phyloP scores from a whole-genome alignment of 192 early-diverging fungal species.

The Dispira simplex region DNA sequence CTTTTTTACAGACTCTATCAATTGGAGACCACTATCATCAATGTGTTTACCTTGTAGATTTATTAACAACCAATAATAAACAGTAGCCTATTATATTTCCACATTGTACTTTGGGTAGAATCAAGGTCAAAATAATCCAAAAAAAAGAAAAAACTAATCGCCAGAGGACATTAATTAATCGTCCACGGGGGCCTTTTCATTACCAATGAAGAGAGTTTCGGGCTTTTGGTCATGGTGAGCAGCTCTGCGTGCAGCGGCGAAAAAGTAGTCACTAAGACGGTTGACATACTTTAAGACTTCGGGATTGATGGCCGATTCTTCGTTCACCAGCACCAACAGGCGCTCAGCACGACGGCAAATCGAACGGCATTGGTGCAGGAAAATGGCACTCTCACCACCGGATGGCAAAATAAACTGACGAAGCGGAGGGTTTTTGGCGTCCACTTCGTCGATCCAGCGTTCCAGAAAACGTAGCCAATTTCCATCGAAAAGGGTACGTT shows the following conservation, averaged over 20 bases:
- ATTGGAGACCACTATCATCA: too few species aligned
- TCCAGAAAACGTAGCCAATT: conserved; percentile 6
- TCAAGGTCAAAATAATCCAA: too few species aligned
- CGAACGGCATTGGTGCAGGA: conserved; percentile 13
- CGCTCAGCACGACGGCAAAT: conserved; percentile 13
- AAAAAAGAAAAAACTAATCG: too few species aligned
- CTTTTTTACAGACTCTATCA: too few species aligned
- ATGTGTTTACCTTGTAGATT: too few species aligned
- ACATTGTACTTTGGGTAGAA: too few species aligned
- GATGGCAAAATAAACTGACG: conserved; percentile 11
- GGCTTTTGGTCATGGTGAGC: conserved; percentile 4
- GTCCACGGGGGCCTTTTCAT: not conserved
- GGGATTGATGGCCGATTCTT: not conserved
- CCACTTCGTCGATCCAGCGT: conserved; percentile 1
- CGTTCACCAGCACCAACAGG: not conserved
- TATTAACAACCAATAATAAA: too few species aligned
- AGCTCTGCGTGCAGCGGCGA: conserved; percentile 11
- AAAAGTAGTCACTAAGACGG: conserved; percentile 11
- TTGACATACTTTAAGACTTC: not conserved
- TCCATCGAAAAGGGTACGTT: conserved; percentile 8
- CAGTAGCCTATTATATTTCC: too few species aligned
- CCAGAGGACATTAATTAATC: too few species aligned
- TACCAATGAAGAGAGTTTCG: conserved; percentile 2
- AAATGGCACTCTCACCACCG: conserved; percentile 6
- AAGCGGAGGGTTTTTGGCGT: not conserved